Evolutionary conservation across 495 filamentous ascomycete genomes (phyloP), one percentile per base, ranked within the genome.

Genomic region (Penicillium turbatum): DNA sequence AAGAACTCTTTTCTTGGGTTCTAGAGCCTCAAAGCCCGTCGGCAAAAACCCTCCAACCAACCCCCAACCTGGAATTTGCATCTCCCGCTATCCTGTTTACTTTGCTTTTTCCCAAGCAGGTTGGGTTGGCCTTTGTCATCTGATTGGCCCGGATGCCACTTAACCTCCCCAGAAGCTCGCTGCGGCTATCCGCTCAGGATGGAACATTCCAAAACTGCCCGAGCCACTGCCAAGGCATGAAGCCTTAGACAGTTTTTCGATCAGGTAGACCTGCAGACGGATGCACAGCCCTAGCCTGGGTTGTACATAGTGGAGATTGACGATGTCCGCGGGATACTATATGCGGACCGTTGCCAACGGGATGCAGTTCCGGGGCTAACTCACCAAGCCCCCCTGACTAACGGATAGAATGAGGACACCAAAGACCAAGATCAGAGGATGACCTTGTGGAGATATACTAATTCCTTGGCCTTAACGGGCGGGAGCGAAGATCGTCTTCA

Each of bases 151-250:
- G 64, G 57, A 54, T 51, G 48, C 21, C 15, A 52, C 49, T 51
- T 44, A 52, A 29, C 38, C 48, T 55, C 51, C 53, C 41, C 48
- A 37, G 36, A 55, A 59, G 57, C 53, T 59, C 60, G 49, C 56
- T 60, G 64, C 53, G 36, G 51, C 44, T 62, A 57, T 39, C 64
- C 64, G 64, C 35, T 30, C 50, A 64, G 51, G 58, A 59, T 64
- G 51, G 64, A 53, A 56, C 61, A 64, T 62, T 64, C 16, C 46
- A 42, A 66, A 64, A 49, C 19, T 42, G 53, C 5, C 64, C 40
- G 40, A 37, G 40, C 54, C 48, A 58, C 52, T 31, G 39, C 31
- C 51, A 32, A 38, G 15, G 38, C 9, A 56, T 53, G 43, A 19
- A 39, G 39, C n/a, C 26, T 2, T 26, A 32, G 44, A 21, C 29